Percentiles rank a stretch among this genome's conserved stretches.
Conservation (phyloP, 352 stramenopile genomes). For the Phytophthora podocarpi region DNA sequence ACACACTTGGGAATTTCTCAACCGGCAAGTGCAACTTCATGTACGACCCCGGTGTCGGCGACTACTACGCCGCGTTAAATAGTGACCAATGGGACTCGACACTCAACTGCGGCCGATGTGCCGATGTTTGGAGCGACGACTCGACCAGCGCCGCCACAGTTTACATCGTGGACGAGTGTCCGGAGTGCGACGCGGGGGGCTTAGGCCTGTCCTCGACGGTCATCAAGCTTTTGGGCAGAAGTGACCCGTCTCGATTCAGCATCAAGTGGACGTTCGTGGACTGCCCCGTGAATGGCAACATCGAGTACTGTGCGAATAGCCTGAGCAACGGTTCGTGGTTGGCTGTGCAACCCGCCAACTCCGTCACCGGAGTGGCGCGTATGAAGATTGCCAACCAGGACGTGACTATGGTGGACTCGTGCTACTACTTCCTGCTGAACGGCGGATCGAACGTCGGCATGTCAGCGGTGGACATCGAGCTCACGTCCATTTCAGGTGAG, state of each 20-base stretch:
- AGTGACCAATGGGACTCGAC: conserved; percentile 55
- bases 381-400: conserved; percentile 51
- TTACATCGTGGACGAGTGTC: conserved; percentile 67
- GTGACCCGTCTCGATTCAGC: conserved; percentile 31
- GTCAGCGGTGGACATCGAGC: conserved; percentile 36
- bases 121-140: conserved; percentile 62
- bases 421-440: conserved; percentile 60
- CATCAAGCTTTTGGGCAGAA: conserved; percentile 47
- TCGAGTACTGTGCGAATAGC: conserved; percentile 52
- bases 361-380: conserved; percentile 28
- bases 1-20: conserved; percentile 43
- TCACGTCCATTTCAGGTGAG: conserved; percentile 56
- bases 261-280: conserved; percentile 58
- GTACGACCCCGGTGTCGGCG: conserved; percentile 37
- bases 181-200: conserved; percentile 61
- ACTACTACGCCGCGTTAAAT: conserved; percentile 71
- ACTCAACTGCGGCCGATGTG: conserved; percentile 65
- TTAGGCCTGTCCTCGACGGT: conserved; percentile 47
- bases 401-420: conserved; percentile 56
- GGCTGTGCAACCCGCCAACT: conserved; percentile 50
- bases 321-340: conserved; percentile 45
- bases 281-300: conserved; percentile 42
- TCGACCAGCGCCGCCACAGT: conserved; percentile 38
- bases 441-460: conserved; percentile 32
- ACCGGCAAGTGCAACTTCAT: conserved; percentile 71